phyloP scores from a whole-genome alignment of 495 filamentous ascomycete genomes.

The Clavariopsis aquatica region DNA sequence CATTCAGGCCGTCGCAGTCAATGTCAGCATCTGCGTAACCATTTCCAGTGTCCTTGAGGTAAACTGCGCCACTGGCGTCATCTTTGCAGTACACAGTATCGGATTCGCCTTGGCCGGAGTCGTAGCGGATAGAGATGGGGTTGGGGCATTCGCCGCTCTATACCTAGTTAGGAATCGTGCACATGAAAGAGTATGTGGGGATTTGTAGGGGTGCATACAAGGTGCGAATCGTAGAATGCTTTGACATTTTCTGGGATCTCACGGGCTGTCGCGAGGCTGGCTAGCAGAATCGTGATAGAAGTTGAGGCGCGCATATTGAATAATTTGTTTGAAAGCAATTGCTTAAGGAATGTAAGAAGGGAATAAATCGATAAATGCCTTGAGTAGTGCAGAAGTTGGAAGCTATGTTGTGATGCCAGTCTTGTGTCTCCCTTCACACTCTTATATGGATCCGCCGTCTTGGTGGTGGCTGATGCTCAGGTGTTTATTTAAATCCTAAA shows the following conservation, averaged over 20 bases:
- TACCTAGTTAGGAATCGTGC: neutral
- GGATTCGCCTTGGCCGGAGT: slow-evolving; percentile 11
- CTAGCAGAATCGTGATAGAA: neutral
- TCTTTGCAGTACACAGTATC: slow-evolving; percentile 40
- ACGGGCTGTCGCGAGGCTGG: neutral
- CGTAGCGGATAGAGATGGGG: slow-evolving; percentile 23
- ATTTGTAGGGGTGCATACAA: slow-evolving; percentile 20
- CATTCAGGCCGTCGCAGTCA: slow-evolving; percentile 65
- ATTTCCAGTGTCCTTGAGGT: slow-evolving; percentile 29
- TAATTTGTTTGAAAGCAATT: neutral
- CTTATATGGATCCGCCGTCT: neutral
- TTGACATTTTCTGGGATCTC: slow-evolving; percentile 1
- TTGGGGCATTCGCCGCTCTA: slow-evolving; percentile 19
- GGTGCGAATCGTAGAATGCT: neutral
- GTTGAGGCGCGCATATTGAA: neutral
- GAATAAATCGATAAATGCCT: neutral
- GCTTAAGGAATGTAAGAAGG: neutral
- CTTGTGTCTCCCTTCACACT: neutral
- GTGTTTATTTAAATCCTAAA: neutral
- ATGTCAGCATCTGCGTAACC: slow-evolving; percentile 68
- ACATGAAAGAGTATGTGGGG: slow-evolving; percentile 14
- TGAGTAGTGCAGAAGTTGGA: neutral
- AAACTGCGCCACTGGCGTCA: slow-evolving; percentile 22
- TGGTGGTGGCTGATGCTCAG: neutral
- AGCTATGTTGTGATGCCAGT: neutral